A percentile compares a stretch with the other conserved stretches of the same genome.
Evolutionary conservation across 2,329 filamentous ascomycete species (phyloP).

Genomic region (Grosmannia huntii): DNA sequence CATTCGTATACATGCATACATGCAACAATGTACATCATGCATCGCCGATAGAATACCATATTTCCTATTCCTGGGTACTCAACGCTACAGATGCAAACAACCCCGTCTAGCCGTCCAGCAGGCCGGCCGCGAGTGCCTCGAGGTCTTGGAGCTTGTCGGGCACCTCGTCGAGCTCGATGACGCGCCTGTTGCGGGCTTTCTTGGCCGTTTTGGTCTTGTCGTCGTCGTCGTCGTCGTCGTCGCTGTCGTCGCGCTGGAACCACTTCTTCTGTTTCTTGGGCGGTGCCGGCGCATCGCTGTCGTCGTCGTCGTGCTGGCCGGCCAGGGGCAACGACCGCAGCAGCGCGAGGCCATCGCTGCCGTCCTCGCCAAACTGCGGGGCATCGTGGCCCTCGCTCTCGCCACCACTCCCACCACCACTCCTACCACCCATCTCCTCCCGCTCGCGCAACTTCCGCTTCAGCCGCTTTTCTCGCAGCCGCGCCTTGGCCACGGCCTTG

Average conservation of each 20-base stretch:
- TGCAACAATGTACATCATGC: no score
- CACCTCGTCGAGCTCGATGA: slow-evolving; percentile 51
- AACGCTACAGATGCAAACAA: background rate
- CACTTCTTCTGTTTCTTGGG: slow-evolving; percentile 63
- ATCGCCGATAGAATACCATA: no score
- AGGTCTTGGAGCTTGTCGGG: slow-evolving; percentile 70
- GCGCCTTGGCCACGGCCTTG: slow-evolving; percentile 67
- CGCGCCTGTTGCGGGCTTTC: slow-evolving; percentile 20
- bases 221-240: slow-evolving; percentile 19
- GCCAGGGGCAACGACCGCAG: slow-evolving; percentile 43
- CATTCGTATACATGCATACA: no score
- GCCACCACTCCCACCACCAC: slow-evolving; percentile 15
- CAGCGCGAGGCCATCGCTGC: slow-evolving; percentile 43
- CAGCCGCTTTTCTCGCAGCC: slow-evolving; percentile 62
- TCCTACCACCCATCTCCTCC: slow-evolving; percentile 21
- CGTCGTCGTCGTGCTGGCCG: slow-evolving; percentile 19
- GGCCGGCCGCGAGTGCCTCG: slow-evolving; percentile 60
- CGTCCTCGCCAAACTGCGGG: slow-evolving; percentile 23
- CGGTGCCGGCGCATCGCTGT: slow-evolving; percentile 24
- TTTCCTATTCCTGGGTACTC: no score
- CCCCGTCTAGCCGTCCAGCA: slow-evolving; percentile 39
- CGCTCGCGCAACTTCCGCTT: slow-evolving; percentile 56
- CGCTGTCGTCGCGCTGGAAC: slow-evolving; percentile 46
- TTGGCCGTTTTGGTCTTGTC: no score
- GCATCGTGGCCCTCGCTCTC: slow-evolving; percentile 20